These are phyloP conservation scores for Gossypium rotundifolium DNA, from an alignment of 345 rosid genomes.

Conservation along the genomic window DNA sequence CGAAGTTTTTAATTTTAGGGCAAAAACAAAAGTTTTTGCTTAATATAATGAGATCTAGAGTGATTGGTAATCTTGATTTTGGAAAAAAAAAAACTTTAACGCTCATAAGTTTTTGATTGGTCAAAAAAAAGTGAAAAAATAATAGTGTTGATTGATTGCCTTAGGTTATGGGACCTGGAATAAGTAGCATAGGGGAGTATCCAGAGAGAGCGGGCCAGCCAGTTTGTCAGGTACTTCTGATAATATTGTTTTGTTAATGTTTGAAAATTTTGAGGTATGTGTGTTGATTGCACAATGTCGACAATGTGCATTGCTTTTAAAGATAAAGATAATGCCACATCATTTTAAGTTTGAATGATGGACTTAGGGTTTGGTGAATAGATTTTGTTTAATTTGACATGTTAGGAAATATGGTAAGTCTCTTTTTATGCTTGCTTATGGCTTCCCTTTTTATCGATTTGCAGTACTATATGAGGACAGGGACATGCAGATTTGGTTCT, in stretches of 20 bases:
- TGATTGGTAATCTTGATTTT: neutral
- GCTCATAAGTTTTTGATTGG: constrained; percentile 15
- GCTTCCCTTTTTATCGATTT: constrained; percentile 9
- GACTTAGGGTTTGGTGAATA: neutral
- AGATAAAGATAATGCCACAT: neutral
- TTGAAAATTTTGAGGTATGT: neutral
- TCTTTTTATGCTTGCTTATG: neutral
- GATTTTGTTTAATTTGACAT: neutral
- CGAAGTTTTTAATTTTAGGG: neutral
- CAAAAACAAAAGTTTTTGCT: neutral
- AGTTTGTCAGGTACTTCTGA: constrained; percentile 60
- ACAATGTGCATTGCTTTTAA: constrained; percentile 19
- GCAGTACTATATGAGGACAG: constrained; percentile 86
- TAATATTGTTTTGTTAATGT: neutral
- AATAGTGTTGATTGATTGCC: neutral
- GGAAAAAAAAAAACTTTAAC: neutral
- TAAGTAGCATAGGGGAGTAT: constrained; percentile 48
- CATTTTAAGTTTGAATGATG: neutral
- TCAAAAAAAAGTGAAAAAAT: neutral
- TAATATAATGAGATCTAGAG: constrained; percentile 16
- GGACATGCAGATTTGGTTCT: constrained; percentile 84
- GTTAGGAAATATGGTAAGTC: neutral
- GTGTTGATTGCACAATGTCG: neutral
- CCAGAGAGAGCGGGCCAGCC: constrained; percentile 82
- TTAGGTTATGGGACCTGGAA: constrained; percentile 55